Evolutionary conservation across 1,284 basidiomycete genomes (phyloP).

Genomic region (Schizophyllum amplum): DNA sequence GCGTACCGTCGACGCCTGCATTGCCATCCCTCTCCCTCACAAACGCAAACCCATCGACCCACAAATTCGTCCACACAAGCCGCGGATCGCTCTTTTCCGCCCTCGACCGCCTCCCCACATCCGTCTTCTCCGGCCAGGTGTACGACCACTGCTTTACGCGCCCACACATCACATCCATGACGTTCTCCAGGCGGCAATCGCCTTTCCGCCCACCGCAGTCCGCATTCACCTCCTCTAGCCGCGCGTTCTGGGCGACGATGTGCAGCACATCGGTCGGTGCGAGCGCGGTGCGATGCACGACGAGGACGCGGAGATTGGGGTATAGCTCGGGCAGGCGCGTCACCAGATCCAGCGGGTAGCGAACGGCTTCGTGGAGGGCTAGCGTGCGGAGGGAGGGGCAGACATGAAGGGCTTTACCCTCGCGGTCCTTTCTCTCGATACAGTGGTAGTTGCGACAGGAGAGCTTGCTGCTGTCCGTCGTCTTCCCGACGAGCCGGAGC

Average conservation of each 20-base stretch:
- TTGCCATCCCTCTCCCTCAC: too few relatives aligned
- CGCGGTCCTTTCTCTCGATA: too few relatives aligned
- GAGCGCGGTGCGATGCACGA: neutral
- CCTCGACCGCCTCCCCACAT: too few relatives aligned
- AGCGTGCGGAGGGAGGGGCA: neutral
- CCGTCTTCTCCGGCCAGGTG: too few relatives aligned
- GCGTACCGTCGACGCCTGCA: neutral
- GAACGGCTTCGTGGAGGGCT: neutral
- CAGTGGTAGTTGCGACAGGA: too few relatives aligned
- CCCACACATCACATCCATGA: too few relatives aligned
- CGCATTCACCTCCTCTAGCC: neutral
- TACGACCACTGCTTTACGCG: too few relatives aligned
- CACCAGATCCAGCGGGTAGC: neutral
- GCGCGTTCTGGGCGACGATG: neutral
- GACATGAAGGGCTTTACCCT: too few relatives aligned
- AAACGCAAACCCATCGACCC: too few relatives aligned
- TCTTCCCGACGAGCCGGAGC: neutral
- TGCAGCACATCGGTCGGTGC: neutral
- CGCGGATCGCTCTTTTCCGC: too few relatives aligned
- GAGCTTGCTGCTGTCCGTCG: neutral
- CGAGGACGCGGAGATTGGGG: neutral
- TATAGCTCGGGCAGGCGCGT: neutral
- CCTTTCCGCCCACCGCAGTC: neutral
- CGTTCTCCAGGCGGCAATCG: too few relatives aligned
- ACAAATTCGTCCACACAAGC: too few relatives aligned